Base-by-base conservation (phyloP, 257 asterid species). In the Lantana camara region DNA sequence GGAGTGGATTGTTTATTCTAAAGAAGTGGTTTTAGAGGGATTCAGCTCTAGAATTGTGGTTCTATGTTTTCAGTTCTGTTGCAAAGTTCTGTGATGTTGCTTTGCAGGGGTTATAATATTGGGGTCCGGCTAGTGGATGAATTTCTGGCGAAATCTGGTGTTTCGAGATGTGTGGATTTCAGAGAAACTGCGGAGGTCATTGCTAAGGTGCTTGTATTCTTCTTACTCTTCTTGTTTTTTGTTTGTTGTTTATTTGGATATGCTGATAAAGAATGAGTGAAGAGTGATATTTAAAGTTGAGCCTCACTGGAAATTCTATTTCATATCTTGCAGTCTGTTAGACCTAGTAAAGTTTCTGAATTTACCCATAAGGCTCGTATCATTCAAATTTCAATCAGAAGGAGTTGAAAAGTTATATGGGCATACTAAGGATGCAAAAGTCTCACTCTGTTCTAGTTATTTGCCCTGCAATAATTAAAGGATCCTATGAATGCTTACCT, bases 171-270 rank as follows among this genome's bases (percentile, higher is more conserved):
- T 60, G 96, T 85, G 49, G 97, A 90, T 81, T 93, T 93, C 75
- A 90, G 76, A 71, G 99, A 94, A 82, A 94, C 99, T 1, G 96
- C 99, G 72, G 99, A 90, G 66, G 95, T 84, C 74, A 90, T 90
- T 73, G 99, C 99, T n/a, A 93, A 93, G 97, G 97, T 90, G 14
- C 20, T 66, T 37, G 29, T 63, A 41, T 50, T 65, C 34, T 50
- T 65, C 34, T 1, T 14, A 27, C 35, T 61, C 16, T 64, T 51
- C 20, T 8, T 37, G 13, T 35, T 35, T 35, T 35, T 35, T 35
- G 27, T 35, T 15, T 12, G 32, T 16, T 23, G 34, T 60, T 66
- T 2, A 7, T 74, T 60, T n/a, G 42, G 68, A 35, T 15, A 59
- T 17, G 54, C 27, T 7, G 5, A 4, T 47, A 29, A 49, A 49